phyloP scores from a whole-genome alignment of 345 rosid genomes.

The Luvunga scandens region DNA sequence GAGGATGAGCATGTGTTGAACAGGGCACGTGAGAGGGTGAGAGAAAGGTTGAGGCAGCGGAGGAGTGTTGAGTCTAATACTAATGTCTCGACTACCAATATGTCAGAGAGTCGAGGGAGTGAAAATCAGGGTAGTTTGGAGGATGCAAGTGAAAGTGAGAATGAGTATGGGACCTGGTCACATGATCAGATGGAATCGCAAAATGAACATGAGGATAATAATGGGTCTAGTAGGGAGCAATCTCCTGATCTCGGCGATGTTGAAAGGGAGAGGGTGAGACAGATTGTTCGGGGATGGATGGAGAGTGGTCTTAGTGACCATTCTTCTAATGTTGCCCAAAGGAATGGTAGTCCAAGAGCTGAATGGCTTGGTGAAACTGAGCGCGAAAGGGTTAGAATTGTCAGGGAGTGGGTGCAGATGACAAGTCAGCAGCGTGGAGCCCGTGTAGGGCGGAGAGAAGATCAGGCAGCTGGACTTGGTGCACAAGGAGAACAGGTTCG shows the following conservation, averaged over 20 bases:
- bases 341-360: conserved; percentile 62
- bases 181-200: conserved; percentile 52
- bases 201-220: conserved; percentile 51
- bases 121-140: conserved; percentile 68
- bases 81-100: conserved; percentile 41
- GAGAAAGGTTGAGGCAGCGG: conserved; percentile 79
- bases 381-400: conserved; percentile 96
- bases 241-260: conserved; percentile 92
- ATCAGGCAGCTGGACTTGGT: conserved; percentile 42
- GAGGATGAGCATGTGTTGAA: conserved; percentile 93
- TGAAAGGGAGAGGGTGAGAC: conserved; percentile 97
- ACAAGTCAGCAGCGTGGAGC: conserved; percentile 88
- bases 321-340: conserved; percentile 56
- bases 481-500: conserved; percentile 48
- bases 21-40: conserved; percentile 80
- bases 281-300: conserved; percentile 94
- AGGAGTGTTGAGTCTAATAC: conserved; percentile 55
- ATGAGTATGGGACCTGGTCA: conserved; percentile 77
- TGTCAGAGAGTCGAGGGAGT: conserved; percentile 57
- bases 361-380: conserved; percentile 99
- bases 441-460: conserved; percentile 61
- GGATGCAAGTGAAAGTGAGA: conserved; percentile 82
- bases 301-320: conserved; percentile 72
- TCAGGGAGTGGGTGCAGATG: conserved; percentile 97
- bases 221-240: conserved; percentile 80